These are phyloP conservation scores for Echites panduratus DNA, from an alignment of 257 asterid species.

Conservation along the genomic window DNA sequence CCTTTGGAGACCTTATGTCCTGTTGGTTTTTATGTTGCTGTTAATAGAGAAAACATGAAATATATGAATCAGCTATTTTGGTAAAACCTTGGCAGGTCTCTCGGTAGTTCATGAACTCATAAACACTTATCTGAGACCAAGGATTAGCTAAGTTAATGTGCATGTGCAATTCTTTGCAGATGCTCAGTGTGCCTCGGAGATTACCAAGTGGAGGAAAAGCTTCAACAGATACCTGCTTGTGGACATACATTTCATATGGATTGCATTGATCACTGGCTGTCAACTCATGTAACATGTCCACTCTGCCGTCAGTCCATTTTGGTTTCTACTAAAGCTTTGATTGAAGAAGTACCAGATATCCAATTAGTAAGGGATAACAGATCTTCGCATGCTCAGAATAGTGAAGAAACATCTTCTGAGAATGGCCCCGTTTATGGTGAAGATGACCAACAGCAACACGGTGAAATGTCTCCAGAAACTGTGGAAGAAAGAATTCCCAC, in stretches of 20 bases:
- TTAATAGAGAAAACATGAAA: neutral
- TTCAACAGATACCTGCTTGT: slow-evolving; percentile 78
- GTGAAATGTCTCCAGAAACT: slow-evolving; percentile 7
- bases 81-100: neutral
- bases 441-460: slow-evolving; percentile 27
- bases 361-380: slow-evolving; percentile 11
- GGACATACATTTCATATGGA: slow-evolving; percentile 81
- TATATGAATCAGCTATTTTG: neutral
- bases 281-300: slow-evolving; percentile 72
- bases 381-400: slow-evolving; percentile 15
- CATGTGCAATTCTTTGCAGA: slow-evolving; percentile 24
- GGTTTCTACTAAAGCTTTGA: slow-evolving; percentile 28
- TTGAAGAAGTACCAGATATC: slow-evolving; percentile 12
- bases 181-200: slow-evolving; percentile 87
- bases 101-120: neutral
- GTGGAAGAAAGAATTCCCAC: slow-evolving; percentile 15
- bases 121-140: neutral
- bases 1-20: neutral
- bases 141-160: neutral
- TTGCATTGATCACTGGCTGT: slow-evolving; percentile 79
- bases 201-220: slow-evolving; percentile 59
- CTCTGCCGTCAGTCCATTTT: slow-evolving; percentile 80
- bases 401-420: slow-evolving; percentile 14
- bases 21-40: neutral
- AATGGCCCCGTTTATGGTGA: slow-evolving; percentile 4